phyloP scores from a whole-genome alignment of 2,329 filamentous ascomycete species.

The Calycina herbarum region DNA sequence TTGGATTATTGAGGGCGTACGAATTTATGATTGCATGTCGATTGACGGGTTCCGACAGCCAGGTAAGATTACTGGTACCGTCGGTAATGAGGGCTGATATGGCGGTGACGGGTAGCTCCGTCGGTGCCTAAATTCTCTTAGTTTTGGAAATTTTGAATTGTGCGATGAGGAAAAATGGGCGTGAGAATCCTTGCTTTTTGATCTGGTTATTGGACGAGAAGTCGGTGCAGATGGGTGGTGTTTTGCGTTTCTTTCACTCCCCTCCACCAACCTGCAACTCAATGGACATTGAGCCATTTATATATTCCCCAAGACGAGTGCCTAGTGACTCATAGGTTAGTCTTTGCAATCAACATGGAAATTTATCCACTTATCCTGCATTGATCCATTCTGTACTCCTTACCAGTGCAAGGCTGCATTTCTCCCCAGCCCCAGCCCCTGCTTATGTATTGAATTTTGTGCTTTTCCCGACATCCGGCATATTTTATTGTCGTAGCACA shows the following conservation, averaged over 20 bases:
- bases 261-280: not conserved
- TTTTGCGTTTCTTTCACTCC: not conserved
- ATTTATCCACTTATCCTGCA: not conserved
- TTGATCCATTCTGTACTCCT: not conserved
- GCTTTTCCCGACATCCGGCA: not conserved
- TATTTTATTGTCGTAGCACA: not conserved
- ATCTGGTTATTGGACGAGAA: not conserved
- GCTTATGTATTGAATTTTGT: not conserved
- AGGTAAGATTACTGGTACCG: not conserved
- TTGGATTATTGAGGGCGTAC: not conserved
- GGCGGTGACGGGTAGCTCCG: constrained; percentile 4
- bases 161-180: constrained; percentile 4
- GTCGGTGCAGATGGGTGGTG: not conserved
- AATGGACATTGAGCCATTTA: constrained; percentile 3
- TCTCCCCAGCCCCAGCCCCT: not conserved
- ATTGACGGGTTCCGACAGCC: not conserved
- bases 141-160: not conserved
- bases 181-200: constrained; percentile 1
- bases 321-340: constrained; percentile 2
- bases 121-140: not conserved
- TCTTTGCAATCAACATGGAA: constrained; percentile 8
- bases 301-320: not conserved
- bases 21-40: not conserved
- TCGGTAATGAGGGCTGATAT: constrained; percentile 1
- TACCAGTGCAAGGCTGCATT: not conserved